A percentile compares a stretch with the other conserved stretches of the same genome.
Conservation (phyloP, 495 filamentous ascomycete genomes). For the Lophium mytilinum region DNA sequence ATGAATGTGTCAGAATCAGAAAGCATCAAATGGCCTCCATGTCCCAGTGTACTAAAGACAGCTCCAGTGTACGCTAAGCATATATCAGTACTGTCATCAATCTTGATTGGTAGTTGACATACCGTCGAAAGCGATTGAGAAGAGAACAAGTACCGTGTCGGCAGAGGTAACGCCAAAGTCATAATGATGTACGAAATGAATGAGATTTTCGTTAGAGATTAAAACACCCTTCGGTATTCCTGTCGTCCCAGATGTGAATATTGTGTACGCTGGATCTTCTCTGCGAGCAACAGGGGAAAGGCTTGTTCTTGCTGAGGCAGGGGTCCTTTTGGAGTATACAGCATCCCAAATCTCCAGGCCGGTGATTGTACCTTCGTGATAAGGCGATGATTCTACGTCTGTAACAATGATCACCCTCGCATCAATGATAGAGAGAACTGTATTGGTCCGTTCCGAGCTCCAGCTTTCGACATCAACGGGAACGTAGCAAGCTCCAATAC, state of each 20-base stretch:
- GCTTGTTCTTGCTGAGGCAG: not conserved
- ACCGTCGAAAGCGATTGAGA: constrained; percentile 21
- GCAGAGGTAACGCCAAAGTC: not conserved
- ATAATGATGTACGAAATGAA: constrained; percentile 28
- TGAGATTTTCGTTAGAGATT: constrained; percentile 34
- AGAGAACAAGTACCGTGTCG: constrained; percentile 1
- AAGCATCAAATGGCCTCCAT: constrained; percentile 22
- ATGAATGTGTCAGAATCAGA: constrained; percentile 11
- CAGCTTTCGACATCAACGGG: constrained; percentile 27
- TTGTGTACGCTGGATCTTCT: constrained; percentile 7
- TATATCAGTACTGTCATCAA: not conserved
- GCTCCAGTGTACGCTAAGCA: constrained; percentile 4
- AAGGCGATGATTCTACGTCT: not conserved
- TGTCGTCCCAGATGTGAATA: constrained; percentile 21
- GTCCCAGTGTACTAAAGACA: constrained; percentile 12
- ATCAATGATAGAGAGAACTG: constrained; percentile 2
- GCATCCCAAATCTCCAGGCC: not conserved
- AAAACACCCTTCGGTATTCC: constrained; percentile 18
- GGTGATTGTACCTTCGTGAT: not conserved
- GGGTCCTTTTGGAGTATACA: not conserved
- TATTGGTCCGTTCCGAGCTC: constrained; percentile 17
- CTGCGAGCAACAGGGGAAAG: not conserved
- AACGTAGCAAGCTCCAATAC: constrained; percentile 25
- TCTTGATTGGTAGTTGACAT: not conserved
- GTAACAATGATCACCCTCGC: not conserved